These are phyloP conservation scores for Coccomyxa sp. DNA, from an alignment of 139 green algal species.

Conservation along the genomic window DNA sequence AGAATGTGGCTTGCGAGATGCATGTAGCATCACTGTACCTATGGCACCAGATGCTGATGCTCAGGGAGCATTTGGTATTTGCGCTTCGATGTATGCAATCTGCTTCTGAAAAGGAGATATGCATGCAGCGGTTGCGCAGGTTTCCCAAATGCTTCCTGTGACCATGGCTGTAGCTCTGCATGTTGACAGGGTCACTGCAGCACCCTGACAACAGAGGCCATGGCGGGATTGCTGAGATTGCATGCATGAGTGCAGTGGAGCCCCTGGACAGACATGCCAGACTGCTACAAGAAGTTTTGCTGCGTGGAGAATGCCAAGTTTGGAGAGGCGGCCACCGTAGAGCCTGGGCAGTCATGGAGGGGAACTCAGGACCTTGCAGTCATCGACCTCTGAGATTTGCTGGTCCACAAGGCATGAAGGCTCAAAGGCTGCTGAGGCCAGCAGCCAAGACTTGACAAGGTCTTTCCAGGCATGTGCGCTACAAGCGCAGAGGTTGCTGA, in stretches of 20 bases:
- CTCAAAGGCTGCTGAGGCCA: no score
- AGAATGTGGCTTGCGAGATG: no score
- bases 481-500: no score
- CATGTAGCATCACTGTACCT: no score
- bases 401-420: no score
- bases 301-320: conserved; percentile 85
- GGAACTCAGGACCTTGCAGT: conserved; percentile 33
- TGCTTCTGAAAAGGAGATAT: no score
- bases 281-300: conserved; percentile 79
- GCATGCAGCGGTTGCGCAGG: not conserved
- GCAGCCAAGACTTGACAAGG: no score
- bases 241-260: conserved; percentile 31
- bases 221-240: not conserved
- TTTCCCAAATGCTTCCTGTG: not conserved
- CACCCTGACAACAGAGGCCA: not conserved
- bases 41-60: no score
- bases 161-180: not conserved
- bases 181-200: not conserved
- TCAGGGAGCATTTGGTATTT: no score
- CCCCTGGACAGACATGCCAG: conserved; percentile 56
- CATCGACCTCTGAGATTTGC: no score
- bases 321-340: conserved; percentile 37
- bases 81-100: no score
- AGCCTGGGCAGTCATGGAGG: conserved; percentile 56
- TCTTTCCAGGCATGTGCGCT: no score